These are phyloP conservation scores for Perkinsus marinus DNA, from an alignment of 169 alveolate species.

Conservation along the genomic window DNA sequence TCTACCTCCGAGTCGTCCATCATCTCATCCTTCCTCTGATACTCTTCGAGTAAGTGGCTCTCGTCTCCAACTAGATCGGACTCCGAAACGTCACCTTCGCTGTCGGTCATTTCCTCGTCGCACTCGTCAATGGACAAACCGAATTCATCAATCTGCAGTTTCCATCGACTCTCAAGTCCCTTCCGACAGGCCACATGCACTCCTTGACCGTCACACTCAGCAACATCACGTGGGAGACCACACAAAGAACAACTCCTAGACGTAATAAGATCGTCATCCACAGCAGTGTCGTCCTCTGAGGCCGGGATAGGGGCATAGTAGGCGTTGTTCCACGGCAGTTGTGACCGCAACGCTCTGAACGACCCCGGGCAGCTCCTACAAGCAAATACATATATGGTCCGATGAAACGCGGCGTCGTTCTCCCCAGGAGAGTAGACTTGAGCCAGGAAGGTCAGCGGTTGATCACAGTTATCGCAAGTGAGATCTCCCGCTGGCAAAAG, in stretches of 20 bases:
- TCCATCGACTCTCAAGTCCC: not conserved
- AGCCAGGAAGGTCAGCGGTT: conserved; percentile 41
- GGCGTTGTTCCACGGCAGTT: conserved; percentile 41
- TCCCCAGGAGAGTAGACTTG: conserved; percentile 53
- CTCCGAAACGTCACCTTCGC: not conserved
- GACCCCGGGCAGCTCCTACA: conserved; percentile 47
- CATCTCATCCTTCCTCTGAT: not conserved
- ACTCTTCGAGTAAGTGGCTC: not conserved
- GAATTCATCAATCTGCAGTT: not conserved
- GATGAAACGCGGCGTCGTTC: conserved; percentile 35
- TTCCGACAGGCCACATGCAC: not conserved
- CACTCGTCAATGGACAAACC: not conserved
- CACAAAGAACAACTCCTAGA: not conserved
- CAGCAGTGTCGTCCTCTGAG: not conserved
- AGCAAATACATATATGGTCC: conserved; percentile 37
- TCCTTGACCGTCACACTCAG: not conserved
- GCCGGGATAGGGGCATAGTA: conserved; percentile 7
- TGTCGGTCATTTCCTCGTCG: not conserved
- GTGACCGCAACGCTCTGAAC: conserved; percentile 45
- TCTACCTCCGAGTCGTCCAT: not conserved
- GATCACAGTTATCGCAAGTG: conserved; percentile 28
- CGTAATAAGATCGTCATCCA: not conserved
- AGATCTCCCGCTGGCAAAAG: conserved; percentile 33
- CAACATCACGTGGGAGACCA: not conserved
- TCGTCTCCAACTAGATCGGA: not conserved